phyloP scores from a whole-genome alignment of 2,329 filamentous ascomycete genomes.

The Colletotrichum magnum region DNA sequence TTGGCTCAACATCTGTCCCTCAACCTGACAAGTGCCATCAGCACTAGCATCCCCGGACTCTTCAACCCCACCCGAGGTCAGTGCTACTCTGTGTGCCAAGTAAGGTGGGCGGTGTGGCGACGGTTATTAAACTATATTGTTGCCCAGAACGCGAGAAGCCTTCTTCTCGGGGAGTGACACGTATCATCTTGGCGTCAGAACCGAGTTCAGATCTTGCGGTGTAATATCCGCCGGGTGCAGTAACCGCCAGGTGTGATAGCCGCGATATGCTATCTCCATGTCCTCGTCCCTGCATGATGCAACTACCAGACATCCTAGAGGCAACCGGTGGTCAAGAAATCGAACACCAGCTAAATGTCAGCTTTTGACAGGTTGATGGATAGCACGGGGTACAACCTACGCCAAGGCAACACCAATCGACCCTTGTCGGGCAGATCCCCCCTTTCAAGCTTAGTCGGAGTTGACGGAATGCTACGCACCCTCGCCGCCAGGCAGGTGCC shows the following conservation, averaged over 20 bases:
- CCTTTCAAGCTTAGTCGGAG: conserved; percentile 16
- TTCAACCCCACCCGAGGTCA: conserved; percentile 15
- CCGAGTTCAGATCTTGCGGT: not conserved
- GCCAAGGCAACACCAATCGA: not conserved
- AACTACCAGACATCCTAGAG: not conserved
- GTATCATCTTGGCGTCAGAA: conserved; percentile 5
- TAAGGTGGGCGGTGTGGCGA: conserved; percentile 2
- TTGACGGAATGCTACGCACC: not conserved
- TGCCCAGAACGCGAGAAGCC: no score
- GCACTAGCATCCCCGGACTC: conserved; percentile 5
- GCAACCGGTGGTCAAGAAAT: not conserved
- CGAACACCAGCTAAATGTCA: not conserved
- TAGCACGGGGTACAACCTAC: no score
- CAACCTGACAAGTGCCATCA: not conserved
- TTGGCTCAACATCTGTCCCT: not conserved
- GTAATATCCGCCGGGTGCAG: conserved; percentile 6
- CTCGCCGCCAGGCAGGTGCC: not conserved
- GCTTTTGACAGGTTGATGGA: no score
- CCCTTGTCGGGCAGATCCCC: conserved; percentile 7
- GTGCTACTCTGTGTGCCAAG: conserved; percentile 6
- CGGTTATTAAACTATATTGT: not conserved
- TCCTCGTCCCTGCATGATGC: not conserved
- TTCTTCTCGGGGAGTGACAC: not conserved
- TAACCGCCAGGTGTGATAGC: conserved; percentile 17
- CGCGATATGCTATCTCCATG: not conserved